A percentile compares a stretch with the other conserved stretches of the same genome.
phyloP scores from a whole-genome alignment of 2,329 filamentous ascomycete species.

The Microsporum canis region DNA sequence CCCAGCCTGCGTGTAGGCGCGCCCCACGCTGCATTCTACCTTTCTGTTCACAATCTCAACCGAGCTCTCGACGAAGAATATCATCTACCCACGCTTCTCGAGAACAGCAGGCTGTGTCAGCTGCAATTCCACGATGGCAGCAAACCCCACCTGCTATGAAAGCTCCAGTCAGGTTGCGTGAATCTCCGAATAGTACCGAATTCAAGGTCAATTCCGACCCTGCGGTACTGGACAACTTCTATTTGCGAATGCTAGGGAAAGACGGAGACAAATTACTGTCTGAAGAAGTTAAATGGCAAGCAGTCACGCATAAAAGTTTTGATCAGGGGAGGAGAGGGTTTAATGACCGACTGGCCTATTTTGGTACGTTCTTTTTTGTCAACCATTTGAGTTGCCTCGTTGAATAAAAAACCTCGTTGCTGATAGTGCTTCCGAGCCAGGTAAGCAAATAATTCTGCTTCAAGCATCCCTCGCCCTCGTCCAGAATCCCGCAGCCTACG shows the following conservation, averaged over 20 bases:
- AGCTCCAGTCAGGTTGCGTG: conserved; percentile 45
- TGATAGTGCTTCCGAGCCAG: conserved; percentile 26
- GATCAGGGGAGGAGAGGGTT: conserved; percentile 89
- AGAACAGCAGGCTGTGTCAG: conserved; percentile 22
- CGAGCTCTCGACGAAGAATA: conserved; percentile 18
- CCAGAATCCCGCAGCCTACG: conserved; percentile 30
- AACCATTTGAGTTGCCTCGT: not conserved
- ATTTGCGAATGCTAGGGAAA: conserved; percentile 61
- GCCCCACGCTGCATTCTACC: conserved; percentile 17
- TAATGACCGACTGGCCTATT: conserved; percentile 83
- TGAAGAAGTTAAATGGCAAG: conserved; percentile 93
- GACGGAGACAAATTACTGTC: conserved; percentile 62
- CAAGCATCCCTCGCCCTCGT: conserved; percentile 55
- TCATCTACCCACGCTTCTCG: conserved; percentile 20
- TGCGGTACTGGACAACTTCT: conserved; percentile 61
- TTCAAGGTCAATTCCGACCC: conserved; percentile 67
- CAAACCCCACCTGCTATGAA: conserved; percentile 60
- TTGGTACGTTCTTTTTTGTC: conserved; percentile 47
- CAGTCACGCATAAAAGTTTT: conserved; percentile 95
- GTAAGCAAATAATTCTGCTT: conserved; percentile 52
- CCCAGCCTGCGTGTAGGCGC: conserved; percentile 15
- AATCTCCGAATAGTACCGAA: conserved; percentile 26
- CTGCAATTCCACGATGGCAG: conserved; percentile 52
- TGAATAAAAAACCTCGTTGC: not conserved
- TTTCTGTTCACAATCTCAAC: conserved; percentile 19